These are phyloP conservation scores for Strobilomyces dryophilus DNA, from an alignment of 768 basidiomycete species.

Conservation along the genomic window DNA sequence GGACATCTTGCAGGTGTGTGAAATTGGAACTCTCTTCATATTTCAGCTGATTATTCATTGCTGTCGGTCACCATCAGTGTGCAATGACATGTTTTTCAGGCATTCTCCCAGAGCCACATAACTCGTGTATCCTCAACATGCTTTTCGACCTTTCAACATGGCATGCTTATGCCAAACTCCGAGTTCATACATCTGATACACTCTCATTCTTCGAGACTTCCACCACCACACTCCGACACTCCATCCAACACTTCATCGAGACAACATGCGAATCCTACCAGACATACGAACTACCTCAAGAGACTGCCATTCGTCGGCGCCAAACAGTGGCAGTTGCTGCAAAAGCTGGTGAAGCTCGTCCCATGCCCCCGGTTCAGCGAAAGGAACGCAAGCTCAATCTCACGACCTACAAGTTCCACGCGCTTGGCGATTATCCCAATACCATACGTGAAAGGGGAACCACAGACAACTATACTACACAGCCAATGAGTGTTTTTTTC, in stretches of 20 bases:
- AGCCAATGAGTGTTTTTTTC: not conserved
- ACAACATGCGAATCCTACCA: not conserved
- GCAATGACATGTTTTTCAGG: not conserved
- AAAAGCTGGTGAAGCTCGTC: not conserved
- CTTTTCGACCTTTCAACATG: not conserved
- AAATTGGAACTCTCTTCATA: not conserved
- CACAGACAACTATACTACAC: not conserved
- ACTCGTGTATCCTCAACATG: not conserved
- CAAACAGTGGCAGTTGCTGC: too few relatives aligned
- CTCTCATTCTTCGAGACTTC: not conserved
- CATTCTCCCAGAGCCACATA: not conserved
- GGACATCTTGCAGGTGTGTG: not conserved
- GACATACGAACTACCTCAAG: not conserved
- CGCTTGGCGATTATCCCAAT: not conserved
- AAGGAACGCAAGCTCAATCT: not conserved
- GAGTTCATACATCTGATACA: not conserved
- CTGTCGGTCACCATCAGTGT: too few relatives aligned
- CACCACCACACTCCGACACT: too few relatives aligned
- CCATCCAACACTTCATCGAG: not conserved
- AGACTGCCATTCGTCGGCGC: not conserved
- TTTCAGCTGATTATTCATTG: not conserved
- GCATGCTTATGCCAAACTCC: not conserved
- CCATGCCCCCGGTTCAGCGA: not conserved
- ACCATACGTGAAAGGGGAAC: not conserved
- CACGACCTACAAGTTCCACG: not conserved